Percentiles rank a stretch among this genome's conserved stretches.
phyloP scores from a whole-genome alignment of 2,329 filamentous ascomycete species.

The Zymoseptoria tritici region DNA sequence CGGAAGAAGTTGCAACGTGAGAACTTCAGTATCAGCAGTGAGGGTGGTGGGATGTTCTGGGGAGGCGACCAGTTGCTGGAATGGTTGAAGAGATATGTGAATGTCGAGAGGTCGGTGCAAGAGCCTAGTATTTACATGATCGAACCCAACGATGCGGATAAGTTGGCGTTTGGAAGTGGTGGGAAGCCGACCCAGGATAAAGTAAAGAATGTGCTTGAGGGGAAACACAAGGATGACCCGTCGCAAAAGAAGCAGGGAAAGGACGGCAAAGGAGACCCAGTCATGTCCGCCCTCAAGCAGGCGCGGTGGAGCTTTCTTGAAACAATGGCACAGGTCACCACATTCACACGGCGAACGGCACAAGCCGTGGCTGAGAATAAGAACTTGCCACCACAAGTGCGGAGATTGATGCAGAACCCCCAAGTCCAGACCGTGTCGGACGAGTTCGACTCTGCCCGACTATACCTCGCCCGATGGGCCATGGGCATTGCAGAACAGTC shows the following conservation, averaged over 20 bases:
- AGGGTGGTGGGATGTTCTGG: slow-evolving; percentile 83
- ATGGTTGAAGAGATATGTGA: slow-evolving; percentile 80
- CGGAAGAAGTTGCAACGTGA: slow-evolving; percentile 79
- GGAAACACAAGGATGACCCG: slow-evolving; percentile 30
- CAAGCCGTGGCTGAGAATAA: slow-evolving; percentile 89
- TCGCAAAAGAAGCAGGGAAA: slow-evolving; percentile 26
- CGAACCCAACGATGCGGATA: slow-evolving; percentile 79
- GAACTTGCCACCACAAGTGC: slow-evolving; percentile 79
- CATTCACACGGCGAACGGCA: slow-evolving; percentile 84
- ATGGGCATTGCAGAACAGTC: slow-evolving; percentile 98
- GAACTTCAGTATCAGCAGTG: slow-evolving; percentile 58
- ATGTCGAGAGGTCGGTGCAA: slow-evolving; percentile 72
- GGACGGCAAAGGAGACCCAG: slow-evolving; percentile 67
- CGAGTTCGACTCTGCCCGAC: slow-evolving; percentile 90
- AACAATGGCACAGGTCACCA: slow-evolving; percentile 94
- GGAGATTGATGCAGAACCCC: slow-evolving; percentile 76
- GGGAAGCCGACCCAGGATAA: slow-evolving; percentile 46
- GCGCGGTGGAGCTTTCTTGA: slow-evolving; percentile 95
- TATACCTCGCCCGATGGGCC: slow-evolving; percentile 93
- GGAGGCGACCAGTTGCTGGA: slow-evolving; percentile 90
- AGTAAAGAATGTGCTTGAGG: slow-evolving; percentile 36
- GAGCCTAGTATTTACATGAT: slow-evolving; percentile 89
- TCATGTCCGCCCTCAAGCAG: slow-evolving; percentile 90
- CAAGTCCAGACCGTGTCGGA: slow-evolving; percentile 94
- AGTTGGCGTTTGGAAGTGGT: slow-evolving; percentile 63